Base-by-base conservation (phyloP, 1,139 yeast species). In the Kodamaea anthophila region DNA sequence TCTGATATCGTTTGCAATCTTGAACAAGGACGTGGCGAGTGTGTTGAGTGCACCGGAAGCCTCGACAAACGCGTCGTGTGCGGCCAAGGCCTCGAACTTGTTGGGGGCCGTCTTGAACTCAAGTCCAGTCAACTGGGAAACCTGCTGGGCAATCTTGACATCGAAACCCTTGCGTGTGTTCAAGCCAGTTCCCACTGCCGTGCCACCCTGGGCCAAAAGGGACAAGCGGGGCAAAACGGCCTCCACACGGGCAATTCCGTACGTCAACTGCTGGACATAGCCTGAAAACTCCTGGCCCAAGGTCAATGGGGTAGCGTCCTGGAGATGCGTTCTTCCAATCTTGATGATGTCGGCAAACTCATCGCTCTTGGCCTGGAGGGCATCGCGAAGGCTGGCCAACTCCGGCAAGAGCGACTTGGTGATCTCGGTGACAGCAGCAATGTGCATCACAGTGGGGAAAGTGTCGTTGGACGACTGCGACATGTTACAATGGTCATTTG, bases 31-130 rank as follows among this genome's bases (percentile, higher is more conserved):
- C 10, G 36, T 39, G 2, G 49, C 49, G 31, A 45, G 33, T 21
- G 47, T 44, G 40, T 45, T 45, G 28, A 45, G 38, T 7, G 49
- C 49, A 24, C 49, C 48, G 5, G 47, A 43, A 13, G 48, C 45
- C 33, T 45, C 49, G 5, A 45, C 48, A 26, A 45, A 39, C 14
- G 48, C 48, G 23, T 45, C 49, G 31, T 45, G 49, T 9, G 49
- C 49, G 24, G 49, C 49, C 38, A 45, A 42, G 5, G 49, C 49
- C 30, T 45, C 49, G 30, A 45, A 45, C 46, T 45, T 45, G 42
- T 45, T 45, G 20, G 47, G 47, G 16, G 49, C 49, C n/a, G 49
- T 45, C 35, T 39, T 27, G 34, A 45, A 45, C 7, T 31, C 29
- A 30, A 41, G 40, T 5, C 49, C 49, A 10, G 48, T 45, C 35